These are phyloP conservation scores for Starmerella cellae DNA, from an alignment of 805 yeast genomes.

Conservation along the genomic window DNA sequence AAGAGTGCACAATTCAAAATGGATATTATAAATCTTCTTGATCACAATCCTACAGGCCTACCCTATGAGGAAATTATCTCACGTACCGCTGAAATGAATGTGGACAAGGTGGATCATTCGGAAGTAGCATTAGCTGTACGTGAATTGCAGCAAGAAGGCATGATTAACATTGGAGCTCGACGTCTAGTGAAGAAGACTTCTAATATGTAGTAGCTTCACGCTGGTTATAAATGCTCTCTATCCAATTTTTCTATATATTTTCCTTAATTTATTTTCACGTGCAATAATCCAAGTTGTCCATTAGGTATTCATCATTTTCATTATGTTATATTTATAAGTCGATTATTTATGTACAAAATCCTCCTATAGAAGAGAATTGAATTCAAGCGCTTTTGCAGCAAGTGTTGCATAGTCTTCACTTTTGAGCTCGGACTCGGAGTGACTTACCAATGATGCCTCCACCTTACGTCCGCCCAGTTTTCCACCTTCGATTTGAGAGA, in stretches of 20 bases:
- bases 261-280: too few species aligned
- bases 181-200: conserved; percentile 11
- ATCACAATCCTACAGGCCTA: conserved; percentile 11
- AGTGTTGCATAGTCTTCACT: neutral
- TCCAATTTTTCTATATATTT: too few species aligned
- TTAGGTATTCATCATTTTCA: too few species aligned
- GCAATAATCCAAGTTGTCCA: too few species aligned
- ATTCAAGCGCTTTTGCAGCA: neutral
- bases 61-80: conserved; percentile 18
- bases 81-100: conserved; percentile 16
- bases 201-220: neutral
- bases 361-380: neutral
- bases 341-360: too few species aligned
- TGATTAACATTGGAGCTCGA: conserved; percentile 14
- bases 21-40: conserved; percentile 14
- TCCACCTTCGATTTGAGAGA: conserved; percentile 44
- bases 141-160: conserved; percentile 19
- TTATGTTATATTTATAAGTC: too few species aligned
- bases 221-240: too few species aligned
- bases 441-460: conserved; percentile 38
- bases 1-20: conserved; percentile 15
- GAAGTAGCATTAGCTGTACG: conserved; percentile 15
- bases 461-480: conserved; percentile 40
- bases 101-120: conserved; percentile 15
- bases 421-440: neutral